Evolutionary conservation across 2,329 filamentous ascomycete species (phyloP).

Genomic region (Colletotrichum siamense): DNA sequence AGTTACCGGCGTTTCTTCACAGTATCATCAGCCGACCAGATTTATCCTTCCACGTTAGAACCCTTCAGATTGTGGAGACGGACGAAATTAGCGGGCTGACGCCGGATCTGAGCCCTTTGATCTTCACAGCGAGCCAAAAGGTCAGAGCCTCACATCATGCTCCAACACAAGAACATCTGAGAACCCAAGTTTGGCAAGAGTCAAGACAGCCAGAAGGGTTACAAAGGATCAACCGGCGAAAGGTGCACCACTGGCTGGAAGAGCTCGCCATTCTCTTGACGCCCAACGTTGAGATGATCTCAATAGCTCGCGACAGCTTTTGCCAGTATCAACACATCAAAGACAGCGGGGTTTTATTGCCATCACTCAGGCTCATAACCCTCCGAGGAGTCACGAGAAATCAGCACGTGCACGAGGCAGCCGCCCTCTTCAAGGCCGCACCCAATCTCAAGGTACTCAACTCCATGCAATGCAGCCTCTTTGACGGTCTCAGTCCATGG

Average conservation of each 20-base stretch:
- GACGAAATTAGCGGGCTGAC: background rate
- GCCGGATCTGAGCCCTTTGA: background rate
- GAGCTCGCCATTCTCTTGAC: slow-evolving; percentile 3
- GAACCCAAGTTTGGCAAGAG: background rate
- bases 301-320: slow-evolving; percentile 4
- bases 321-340: background rate
- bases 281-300: background rate
- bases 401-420: slow-evolving; percentile 3
- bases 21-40: background rate
- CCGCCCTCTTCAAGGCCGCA: background rate
- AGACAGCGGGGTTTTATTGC: background rate
- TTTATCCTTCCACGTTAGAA: background rate
- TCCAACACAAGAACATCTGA: background rate
- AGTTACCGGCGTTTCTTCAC: background rate
- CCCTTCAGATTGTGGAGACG: background rate
- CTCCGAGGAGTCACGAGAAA: background rate
- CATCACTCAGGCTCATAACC: background rate
- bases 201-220: background rate
- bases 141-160: background rate
- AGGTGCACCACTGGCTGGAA: slow-evolving; percentile 10
- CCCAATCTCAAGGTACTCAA: background rate
- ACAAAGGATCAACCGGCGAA: background rate
- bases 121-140: background rate
- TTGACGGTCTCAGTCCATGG: slow-evolving; percentile 2
- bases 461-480: background rate